Evolutionary conservation across 352 stramenopile species (phyloP).

Genomic region (Globisporangium cylindrosporum): DNA sequence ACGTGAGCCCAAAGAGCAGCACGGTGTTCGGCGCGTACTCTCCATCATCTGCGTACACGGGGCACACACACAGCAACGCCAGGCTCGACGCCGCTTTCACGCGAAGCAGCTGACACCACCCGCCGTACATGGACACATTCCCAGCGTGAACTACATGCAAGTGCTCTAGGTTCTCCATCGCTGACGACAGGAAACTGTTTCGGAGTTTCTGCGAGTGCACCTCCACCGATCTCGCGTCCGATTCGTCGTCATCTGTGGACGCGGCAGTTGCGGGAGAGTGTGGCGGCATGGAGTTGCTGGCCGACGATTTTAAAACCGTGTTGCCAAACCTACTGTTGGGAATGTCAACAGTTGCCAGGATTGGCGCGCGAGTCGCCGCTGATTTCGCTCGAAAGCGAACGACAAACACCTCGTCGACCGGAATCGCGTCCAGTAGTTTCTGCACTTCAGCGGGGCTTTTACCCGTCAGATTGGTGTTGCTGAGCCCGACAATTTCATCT

Average conservation of each 20-base stretch:
- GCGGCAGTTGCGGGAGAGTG: neutral
- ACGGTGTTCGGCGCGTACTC: conserved; percentile 69
- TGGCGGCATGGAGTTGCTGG: neutral
- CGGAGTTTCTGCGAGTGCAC: conserved; percentile 31
- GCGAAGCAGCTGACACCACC: conserved; percentile 52
- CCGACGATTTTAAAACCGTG: neutral
- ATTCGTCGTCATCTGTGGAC: conserved; percentile 10
- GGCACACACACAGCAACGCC: conserved; percentile 59
- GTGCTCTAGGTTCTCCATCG: conserved; percentile 19
- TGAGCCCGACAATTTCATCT: conserved; percentile 67
- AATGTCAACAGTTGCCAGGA: neutral
- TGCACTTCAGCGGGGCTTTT: conserved; percentile 37
- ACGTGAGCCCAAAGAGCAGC: conserved; percentile 61
- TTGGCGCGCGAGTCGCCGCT: conserved; percentile 7
- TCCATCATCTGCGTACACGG: conserved; percentile 73
- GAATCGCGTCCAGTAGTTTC: conserved; percentile 29
- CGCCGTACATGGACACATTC: conserved; percentile 73
- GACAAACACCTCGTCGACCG: conserved; percentile 29
- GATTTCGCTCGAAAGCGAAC: conserved; percentile 50
- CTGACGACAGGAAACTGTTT: conserved; percentile 32
- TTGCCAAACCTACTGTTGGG: neutral
- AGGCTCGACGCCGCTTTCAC: conserved; percentile 30
- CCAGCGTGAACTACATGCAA: conserved; percentile 51
- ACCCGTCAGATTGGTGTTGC: conserved; percentile 43
- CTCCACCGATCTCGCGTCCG: conserved; percentile 17